Evolutionary conservation across 257 asterid genomes (phyloP).

Genomic region (Ocimum tenuiflorum): DNA sequence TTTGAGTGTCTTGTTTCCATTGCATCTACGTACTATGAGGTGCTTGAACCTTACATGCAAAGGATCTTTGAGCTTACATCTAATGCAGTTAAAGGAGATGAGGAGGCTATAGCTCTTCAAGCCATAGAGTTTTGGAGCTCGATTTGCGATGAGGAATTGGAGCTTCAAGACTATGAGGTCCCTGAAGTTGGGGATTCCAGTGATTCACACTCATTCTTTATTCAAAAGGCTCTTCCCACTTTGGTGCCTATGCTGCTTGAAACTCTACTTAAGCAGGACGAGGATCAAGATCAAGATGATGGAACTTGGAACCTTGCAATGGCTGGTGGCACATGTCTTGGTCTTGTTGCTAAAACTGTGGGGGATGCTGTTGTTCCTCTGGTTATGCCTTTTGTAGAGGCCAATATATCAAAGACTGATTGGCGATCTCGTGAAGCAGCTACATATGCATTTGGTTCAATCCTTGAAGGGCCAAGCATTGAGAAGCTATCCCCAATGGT

Average conservation of each 20-base stretch:
- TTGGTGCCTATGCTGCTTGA: conserved; percentile 79
- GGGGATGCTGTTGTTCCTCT: conserved; percentile 66
- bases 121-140: conserved; percentile 92
- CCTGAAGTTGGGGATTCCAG: conserved; percentile 48
- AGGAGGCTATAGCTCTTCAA: conserved; percentile 79
- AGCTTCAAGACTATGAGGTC: conserved; percentile 58
- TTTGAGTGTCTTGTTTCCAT: conserved; percentile 82
- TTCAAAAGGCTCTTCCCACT: conserved; percentile 63
- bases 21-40: conserved; percentile 68
- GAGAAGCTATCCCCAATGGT: conserved; percentile 77
- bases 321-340: conserved; percentile 89
- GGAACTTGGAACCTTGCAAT: conserved; percentile 81
- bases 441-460: conserved; percentile 81
- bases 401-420: conserved; percentile 53
- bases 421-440: conserved; percentile 93
- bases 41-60: conserved; percentile 75
- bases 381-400: conserved; percentile 75
- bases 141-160: conserved; percentile 78
- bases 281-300: conserved; percentile 81
- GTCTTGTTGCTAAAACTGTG: conserved; percentile 70
- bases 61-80: conserved; percentile 66
- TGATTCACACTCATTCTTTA: conserved; percentile 55
- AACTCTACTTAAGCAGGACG: conserved; percentile 77
- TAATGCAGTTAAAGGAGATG: conserved; percentile 72
- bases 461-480: conserved; percentile 77